A percentile compares a stretch with the other conserved stretches of the same genome.
Evolutionary conservation across 495 filamentous ascomycete species (phyloP).

Genomic region (Penicillium crystallinum): DNA sequence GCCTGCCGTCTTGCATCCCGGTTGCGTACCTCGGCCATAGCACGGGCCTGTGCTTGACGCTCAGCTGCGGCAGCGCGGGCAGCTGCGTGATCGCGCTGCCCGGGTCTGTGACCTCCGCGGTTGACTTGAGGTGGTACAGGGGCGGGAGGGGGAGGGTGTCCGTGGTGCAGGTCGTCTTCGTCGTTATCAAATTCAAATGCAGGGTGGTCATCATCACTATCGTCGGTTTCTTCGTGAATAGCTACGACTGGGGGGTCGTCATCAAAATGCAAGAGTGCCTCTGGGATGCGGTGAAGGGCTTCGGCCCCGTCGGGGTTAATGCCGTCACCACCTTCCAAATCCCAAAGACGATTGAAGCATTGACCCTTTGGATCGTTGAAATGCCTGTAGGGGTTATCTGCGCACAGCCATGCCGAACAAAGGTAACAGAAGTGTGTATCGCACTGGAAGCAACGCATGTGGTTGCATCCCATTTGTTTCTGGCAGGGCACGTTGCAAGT

Average conservation of each 20-base stretch:
- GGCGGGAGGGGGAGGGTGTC: constrained; percentile 40
- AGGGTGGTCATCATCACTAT: constrained; percentile 18
- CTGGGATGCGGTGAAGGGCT: constrained; percentile 38
- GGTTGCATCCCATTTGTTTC: constrained; percentile 93
- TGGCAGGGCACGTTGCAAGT: constrained; percentile 80
- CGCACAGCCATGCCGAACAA: constrained; percentile 78
- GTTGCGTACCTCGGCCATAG: constrained; percentile 39
- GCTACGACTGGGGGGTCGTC: constrained; percentile 16
- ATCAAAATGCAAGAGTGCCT: constrained; percentile 33
- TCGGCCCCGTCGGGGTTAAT: constrained; percentile 41
- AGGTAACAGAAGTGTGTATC: constrained; percentile 93
- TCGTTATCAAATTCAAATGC: constrained; percentile 29
- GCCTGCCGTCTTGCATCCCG: constrained; percentile 12
- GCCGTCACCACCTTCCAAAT: constrained; percentile 79
- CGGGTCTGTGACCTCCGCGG: constrained; percentile 17
- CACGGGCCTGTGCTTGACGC: constrained; percentile 39
- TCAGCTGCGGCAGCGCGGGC: constrained; percentile 40
- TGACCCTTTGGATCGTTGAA: constrained; percentile 64
- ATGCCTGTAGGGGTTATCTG: constrained; percentile 78
- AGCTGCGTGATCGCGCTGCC: constrained; percentile 27
- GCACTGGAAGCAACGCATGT: constrained; percentile 93
- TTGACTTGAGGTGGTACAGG: constrained; percentile 36
- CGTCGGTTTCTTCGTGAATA: constrained; percentile 4
- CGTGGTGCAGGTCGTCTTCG: constrained; percentile 22
- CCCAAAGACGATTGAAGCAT: constrained; percentile 87